Conservation (phyloP, 768 basidiomycete species). For the Auricularia sp. region DNA sequence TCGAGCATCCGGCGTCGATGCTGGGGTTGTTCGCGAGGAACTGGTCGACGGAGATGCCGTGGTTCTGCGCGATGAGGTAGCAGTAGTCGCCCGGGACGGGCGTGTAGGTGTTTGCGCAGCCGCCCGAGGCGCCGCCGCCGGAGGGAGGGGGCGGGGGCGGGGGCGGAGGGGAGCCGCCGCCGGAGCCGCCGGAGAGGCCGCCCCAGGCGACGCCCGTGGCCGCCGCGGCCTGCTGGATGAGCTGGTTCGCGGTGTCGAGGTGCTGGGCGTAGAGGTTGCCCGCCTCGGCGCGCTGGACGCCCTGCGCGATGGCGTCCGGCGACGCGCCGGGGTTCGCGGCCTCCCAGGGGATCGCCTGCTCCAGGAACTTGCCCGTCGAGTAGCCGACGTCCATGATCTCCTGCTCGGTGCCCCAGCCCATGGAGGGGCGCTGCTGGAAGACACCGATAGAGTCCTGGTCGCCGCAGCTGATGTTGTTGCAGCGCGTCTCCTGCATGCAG, state of each 20-base stretch:
- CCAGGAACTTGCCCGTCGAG: neutral
- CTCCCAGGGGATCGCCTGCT: neutral
- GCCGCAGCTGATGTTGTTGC: neutral
- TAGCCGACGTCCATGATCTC: neutral
- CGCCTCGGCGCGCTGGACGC: neutral
- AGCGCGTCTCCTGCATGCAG: conserved; percentile 1
- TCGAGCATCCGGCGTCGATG: neutral
- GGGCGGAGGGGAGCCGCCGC: neutral
- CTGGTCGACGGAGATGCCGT: neutral
- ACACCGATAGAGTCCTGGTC: neutral
- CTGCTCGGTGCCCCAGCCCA: neutral
- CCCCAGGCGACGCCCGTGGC: neutral
- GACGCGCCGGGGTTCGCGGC: neutral
- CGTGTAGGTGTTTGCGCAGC: neutral
- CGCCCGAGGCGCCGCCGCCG: neutral
- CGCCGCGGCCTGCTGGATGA: neutral
- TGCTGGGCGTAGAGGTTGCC: neutral
- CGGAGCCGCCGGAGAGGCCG: too few relatives aligned
- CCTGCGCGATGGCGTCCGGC: neutral
- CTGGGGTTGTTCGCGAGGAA: neutral
- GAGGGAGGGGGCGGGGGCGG: neutral
- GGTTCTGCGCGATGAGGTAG: neutral
- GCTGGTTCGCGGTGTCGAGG: neutral
- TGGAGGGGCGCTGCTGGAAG: neutral
- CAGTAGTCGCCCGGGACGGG: neutral